These are phyloP conservation scores for Fusarium tupiense DNA, from an alignment of 2,329 filamentous ascomycete species.

Conservation along the genomic window DNA sequence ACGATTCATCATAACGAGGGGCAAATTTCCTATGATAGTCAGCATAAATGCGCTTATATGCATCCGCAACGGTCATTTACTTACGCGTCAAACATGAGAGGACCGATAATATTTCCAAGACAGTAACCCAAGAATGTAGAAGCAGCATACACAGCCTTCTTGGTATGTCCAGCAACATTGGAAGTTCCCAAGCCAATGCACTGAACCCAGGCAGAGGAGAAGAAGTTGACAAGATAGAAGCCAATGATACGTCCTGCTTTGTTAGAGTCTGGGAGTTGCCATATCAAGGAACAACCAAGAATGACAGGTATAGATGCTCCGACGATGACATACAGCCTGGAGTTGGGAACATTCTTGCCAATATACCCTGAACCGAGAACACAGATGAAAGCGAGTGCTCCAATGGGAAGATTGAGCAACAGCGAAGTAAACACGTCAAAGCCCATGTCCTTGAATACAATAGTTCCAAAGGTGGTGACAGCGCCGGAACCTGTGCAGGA, in stretches of 20 bases:
- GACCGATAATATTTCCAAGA: background rate
- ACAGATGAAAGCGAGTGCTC: background rate
- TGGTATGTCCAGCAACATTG: background rate
- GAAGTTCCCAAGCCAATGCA: background rate
- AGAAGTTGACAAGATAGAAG: background rate
- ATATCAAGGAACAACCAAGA: background rate
- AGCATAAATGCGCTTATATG: background rate
- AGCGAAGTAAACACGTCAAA: background rate
- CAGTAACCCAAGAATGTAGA: background rate
- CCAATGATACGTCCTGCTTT: background rate
- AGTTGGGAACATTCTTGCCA: background rate
- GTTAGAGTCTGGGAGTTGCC: background rate
- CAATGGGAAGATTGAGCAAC: background rate
- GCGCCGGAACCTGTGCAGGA: background rate
- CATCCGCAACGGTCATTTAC: rapidly evolving
- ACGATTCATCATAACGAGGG: background rate
- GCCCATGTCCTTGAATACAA: background rate
- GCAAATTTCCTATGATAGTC: background rate
- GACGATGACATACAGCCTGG: background rate
- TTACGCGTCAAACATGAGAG: background rate
- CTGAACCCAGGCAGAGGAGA: background rate
- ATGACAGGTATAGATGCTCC: background rate
- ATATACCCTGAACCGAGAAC: background rate
- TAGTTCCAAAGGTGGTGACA: background rate
- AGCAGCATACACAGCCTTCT: background rate